Percentiles rank a stretch among this genome's conserved stretches.
Evolutionary conservation across 202 grass and related monocot genomes (phyloP).

Genomic region (Bolboschoenoplectus hybrid): DNA sequence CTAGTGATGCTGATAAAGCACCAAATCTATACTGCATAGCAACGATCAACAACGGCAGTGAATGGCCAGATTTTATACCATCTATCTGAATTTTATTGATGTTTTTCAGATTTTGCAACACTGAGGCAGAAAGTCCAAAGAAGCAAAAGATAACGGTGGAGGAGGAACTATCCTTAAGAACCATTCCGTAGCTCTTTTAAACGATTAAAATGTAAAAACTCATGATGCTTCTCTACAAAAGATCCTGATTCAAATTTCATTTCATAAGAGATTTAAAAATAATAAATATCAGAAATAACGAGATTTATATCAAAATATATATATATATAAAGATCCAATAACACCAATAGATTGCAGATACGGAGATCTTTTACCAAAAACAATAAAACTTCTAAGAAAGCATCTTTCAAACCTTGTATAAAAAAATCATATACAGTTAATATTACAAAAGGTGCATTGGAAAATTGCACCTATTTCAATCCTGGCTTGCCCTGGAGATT

Average conservation of each 20-base stretch:
- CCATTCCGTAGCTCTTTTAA: not conserved
- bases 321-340: not conserved
- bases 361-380: not conserved
- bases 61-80: not conserved
- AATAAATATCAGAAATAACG: too few species aligned
- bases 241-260: too few species aligned
- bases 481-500: conserved; percentile 50
- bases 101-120: conserved; percentile 11
- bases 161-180: not conserved
- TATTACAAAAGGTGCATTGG: conserved; percentile 4
- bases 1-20: too few species aligned
- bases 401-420: not conserved
- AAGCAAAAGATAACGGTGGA: conserved; percentile 27
- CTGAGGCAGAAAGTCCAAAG: conserved; percentile 31
- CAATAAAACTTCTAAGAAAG: not conserved
- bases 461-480: conserved; percentile 29
- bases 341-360: conserved; percentile 2
- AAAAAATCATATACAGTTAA: not conserved
- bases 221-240: too few species aligned
- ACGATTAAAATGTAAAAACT: not conserved
- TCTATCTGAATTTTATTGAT: conserved; percentile 25
- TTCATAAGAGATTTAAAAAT: too few species aligned
- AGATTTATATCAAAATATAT: not conserved
- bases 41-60: too few species aligned
- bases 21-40: too few species aligned